Evolutionary conservation across 2,329 filamentous ascomycete genomes (phyloP).

Genomic region (Fusarium staphyleae): DNA sequence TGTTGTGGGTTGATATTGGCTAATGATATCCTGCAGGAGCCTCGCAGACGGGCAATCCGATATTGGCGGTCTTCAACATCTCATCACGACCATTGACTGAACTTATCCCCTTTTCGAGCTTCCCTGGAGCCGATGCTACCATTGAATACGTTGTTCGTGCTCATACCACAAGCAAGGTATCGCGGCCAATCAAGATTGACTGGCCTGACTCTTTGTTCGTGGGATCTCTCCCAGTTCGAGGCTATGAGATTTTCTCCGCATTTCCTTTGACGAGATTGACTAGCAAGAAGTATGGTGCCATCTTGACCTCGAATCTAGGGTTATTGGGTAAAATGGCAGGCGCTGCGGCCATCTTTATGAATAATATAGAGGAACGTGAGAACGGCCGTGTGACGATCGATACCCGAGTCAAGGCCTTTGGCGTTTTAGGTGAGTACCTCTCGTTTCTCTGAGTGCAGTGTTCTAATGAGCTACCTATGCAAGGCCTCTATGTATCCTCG

Average conservation of each 20-base stretch:
- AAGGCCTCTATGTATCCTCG: constrained; percentile 77
- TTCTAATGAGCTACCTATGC: not conserved
- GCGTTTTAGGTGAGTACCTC: constrained; percentile 66
- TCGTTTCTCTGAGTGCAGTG: not conserved
- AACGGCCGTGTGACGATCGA: constrained; percentile 70
- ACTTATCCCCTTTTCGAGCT: constrained; percentile 72
- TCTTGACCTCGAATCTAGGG: constrained; percentile 74
- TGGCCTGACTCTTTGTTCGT: constrained; percentile 61
- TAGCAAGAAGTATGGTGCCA: constrained; percentile 43
- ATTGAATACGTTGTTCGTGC: constrained; percentile 75
- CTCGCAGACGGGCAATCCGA: constrained; percentile 71
- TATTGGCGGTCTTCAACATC: constrained; percentile 88
- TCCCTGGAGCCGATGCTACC: constrained; percentile 70
- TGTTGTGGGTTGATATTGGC: not conserved
- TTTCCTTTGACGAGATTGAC: constrained; percentile 70
- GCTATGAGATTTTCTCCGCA: constrained; percentile 83
- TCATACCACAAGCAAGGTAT: constrained; percentile 71
- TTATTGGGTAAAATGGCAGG: constrained; percentile 90
- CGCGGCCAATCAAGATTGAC: constrained; percentile 55
- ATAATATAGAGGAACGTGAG: constrained; percentile 59
- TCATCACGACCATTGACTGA: constrained; percentile 68
- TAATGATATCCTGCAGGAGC: constrained; percentile 46
- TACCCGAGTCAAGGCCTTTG: constrained; percentile 80
- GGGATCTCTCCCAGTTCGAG: constrained; percentile 67
- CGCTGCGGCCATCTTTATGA: constrained; percentile 74